These are phyloP conservation scores for Aspergillus haitiensis DNA, from an alignment of 495 filamentous ascomycete species.

Conservation along the genomic window DNA sequence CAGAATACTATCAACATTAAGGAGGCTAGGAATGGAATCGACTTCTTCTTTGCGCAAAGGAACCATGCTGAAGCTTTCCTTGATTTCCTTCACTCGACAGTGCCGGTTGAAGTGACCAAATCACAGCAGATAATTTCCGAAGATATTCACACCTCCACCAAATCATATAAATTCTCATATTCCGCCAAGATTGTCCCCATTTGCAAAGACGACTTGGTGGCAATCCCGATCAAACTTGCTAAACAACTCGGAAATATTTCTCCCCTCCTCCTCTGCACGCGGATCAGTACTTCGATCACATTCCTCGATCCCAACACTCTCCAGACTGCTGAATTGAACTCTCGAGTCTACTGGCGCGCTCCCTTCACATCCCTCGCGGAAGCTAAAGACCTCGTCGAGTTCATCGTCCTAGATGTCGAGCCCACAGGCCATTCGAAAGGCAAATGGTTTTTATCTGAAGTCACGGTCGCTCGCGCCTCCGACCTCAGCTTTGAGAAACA, in stretches of 20 bases:
- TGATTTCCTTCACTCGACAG: slow-evolving; percentile 81
- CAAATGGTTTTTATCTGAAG: slow-evolving; percentile 80
- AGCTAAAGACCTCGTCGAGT: slow-evolving; percentile 82
- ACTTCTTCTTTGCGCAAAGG: slow-evolving; percentile 87
- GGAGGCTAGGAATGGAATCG: slow-evolving; percentile 87
- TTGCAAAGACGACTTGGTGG: slow-evolving; percentile 95
- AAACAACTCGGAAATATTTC: slow-evolving; percentile 81
- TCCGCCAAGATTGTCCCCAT: slow-evolving; percentile 85
- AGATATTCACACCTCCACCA: slow-evolving; percentile 86
- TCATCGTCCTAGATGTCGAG: slow-evolving; percentile 94
- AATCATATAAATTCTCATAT: slow-evolving; percentile 90
- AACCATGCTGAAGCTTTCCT: slow-evolving; percentile 94
- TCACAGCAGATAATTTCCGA: slow-evolving; percentile 89
- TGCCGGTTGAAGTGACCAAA: slow-evolving; percentile 77
- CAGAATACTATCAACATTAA: slow-evolving; percentile 96
- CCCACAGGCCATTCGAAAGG: slow-evolving; percentile 71
- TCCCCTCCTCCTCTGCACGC: slow-evolving; percentile 77
- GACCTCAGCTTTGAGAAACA: slow-evolving; percentile 87
- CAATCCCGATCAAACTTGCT: slow-evolving; percentile 85
- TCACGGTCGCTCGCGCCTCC: slow-evolving; percentile 78
- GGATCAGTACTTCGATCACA: slow-evolving; percentile 87
- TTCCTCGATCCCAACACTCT: slow-evolving; percentile 89
- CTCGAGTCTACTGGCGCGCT: slow-evolving; percentile 79
- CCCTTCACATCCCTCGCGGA: slow-evolving; percentile 85
- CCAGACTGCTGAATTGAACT: slow-evolving; percentile 80